Evolutionary conservation across 345 rosid genomes (phyloP).

Genomic region (Bruguiera sexangula): DNA sequence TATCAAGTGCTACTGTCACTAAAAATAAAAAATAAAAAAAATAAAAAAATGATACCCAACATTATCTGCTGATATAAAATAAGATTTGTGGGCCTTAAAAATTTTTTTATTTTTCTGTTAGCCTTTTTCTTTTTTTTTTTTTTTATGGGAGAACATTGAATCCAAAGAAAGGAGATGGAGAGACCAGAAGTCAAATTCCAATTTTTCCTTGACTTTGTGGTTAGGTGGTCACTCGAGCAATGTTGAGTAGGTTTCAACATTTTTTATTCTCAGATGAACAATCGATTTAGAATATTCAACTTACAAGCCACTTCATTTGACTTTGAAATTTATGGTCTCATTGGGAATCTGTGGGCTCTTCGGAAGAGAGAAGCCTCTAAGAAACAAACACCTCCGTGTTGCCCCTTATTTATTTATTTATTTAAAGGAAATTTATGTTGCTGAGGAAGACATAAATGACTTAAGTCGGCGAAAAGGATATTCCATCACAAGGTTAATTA

Average conservation of each 20-base stretch:
- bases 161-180: too few species aligned
- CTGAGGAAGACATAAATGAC: not conserved
- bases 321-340: not conserved
- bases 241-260: too few species aligned
- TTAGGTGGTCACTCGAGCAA: too few species aligned
- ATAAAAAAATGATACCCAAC: not conserved
- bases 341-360: not conserved
- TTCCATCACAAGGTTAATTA: not conserved
- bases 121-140: not conserved
- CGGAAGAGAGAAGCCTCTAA: not conserved
- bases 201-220: too few species aligned
- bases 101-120: not conserved
- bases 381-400: not conserved
- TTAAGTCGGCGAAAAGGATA: not conserved
- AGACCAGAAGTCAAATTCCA: too few species aligned
- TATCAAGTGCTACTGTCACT: too few species aligned
- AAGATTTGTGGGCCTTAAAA: not conserved
- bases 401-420: not conserved
- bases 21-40: too few species aligned
- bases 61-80: not conserved
- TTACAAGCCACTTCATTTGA: conserved; percentile 10
- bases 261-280: too few species aligned
- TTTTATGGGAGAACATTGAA: too few species aligned
- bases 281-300: not conserved
- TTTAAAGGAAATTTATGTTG: not conserved